phyloP scores from a whole-genome alignment of 805 yeast species.

The Wickerhamomyces silvicola region DNA sequence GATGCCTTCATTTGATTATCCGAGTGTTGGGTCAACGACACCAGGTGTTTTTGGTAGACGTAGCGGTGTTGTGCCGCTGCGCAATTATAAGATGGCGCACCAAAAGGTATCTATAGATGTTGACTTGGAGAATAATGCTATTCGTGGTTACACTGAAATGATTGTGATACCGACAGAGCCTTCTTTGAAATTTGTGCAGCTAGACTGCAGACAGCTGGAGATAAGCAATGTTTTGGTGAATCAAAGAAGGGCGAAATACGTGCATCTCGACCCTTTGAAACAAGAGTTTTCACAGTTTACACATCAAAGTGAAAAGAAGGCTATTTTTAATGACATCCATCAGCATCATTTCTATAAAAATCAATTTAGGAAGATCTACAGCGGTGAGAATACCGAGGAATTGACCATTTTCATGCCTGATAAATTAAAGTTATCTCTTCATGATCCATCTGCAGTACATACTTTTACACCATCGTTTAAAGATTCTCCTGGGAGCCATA shows the following conservation, averaged over 20 bases:
- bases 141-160: slow-evolving; percentile 76
- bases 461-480: slow-evolving; percentile 31
- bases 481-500: slow-evolving; percentile 32
- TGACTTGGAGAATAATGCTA: slow-evolving; percentile 53
- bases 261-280: slow-evolving; percentile 47
- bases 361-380: slow-evolving; percentile 45
- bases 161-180: slow-evolving; percentile 69
- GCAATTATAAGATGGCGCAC: slow-evolving; percentile 67
- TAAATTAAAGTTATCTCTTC: slow-evolving; percentile 51
- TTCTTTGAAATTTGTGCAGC: slow-evolving; percentile 47
- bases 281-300: slow-evolving; percentile 29
- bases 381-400: slow-evolving; percentile 57
- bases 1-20: background rate
- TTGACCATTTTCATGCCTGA: slow-evolving; percentile 60
- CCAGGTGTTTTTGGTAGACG: slow-evolving; percentile 1
- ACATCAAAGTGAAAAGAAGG: slow-evolving; percentile 12
- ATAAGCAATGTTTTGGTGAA: slow-evolving; percentile 63
- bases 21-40: background rate
- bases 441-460: slow-evolving; percentile 37
- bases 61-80: background rate
- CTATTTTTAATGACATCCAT: slow-evolving; percentile 22
- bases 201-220: slow-evolving; percentile 76
- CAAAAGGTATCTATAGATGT: slow-evolving; percentile 79
- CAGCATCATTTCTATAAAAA: slow-evolving; percentile 57
- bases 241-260: slow-evolving; percentile 47